Percentiles rank a stretch among this genome's conserved stretches.
Evolutionary conservation across 2,329 filamentous ascomycete genomes (phyloP).

Genomic region (Harringtonia lauricola): DNA sequence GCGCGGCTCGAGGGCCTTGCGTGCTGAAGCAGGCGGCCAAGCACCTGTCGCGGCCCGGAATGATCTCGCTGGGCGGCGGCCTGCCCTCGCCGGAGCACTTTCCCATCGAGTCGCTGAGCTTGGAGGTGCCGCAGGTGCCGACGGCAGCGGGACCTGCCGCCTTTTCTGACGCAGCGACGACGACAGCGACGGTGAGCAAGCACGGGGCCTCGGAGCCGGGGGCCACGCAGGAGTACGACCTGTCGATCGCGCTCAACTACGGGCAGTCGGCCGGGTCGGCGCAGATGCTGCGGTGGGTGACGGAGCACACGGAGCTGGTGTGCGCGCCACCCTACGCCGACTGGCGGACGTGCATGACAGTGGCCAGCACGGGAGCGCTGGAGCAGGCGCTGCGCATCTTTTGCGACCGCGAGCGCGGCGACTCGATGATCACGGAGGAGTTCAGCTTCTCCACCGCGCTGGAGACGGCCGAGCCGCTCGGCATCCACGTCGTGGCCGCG

Average conservation of each 20-base stretch:
- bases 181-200: conserved; percentile 61
- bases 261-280: conserved; percentile 76
- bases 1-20: conserved; percentile 47
- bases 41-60: conserved; percentile 66
- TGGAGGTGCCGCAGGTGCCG: conserved; percentile 56
- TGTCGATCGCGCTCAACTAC: conserved; percentile 87
- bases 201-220: conserved; percentile 61
- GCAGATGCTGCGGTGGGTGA: conserved; percentile 81
- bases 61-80: conserved; percentile 89
- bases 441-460: conserved; percentile 76
- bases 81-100: conserved; percentile 85
- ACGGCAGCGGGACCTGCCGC: conserved; percentile 26
- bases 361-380: conserved; percentile 77
- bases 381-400: conserved; percentile 81
- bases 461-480: conserved; percentile 44
- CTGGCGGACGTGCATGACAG: conserved; percentile 75
- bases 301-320: conserved; percentile 90
- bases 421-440: conserved; percentile 76
- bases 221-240: conserved; percentile 44
- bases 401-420: conserved; percentile 54
- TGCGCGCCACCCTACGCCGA: conserved; percentile 80
- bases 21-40: conserved; percentile 76
- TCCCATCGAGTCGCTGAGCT: conserved; percentile 67
- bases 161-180: conserved; percentile 61
- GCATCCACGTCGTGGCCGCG: conserved; percentile 38